A percentile compares a stretch with the other conserved stretches of the same genome.
Conservation (phyloP, 2,329 filamentous ascomycete genomes). For the Epichloe festucae region DNA sequence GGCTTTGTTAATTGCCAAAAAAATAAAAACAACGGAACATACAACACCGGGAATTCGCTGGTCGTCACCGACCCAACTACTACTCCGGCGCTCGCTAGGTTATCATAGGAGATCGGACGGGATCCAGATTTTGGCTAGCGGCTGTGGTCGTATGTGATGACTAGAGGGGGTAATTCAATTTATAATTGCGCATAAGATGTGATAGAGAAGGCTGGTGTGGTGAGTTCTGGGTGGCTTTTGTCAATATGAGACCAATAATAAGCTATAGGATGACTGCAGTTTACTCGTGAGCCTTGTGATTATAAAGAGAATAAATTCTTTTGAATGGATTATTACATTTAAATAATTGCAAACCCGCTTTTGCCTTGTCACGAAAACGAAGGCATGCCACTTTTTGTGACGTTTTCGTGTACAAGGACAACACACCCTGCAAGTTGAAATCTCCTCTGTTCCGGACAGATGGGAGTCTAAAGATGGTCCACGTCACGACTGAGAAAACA, state of each 20-base stretch:
- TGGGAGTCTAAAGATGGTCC: neutral
- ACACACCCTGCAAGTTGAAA: neutral
- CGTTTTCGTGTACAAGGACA: neutral
- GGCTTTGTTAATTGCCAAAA: neutral
- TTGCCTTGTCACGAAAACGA: no score
- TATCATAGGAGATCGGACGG: conserved; percentile 3
- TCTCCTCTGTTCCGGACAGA: neutral
- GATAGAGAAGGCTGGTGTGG: no score
- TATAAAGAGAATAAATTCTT: no score
- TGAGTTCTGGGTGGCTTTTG: no score
- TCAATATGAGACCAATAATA: no score
- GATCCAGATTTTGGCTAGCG: neutral
- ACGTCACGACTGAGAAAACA: neutral
- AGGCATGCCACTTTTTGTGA: no score
- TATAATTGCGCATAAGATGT: no score
- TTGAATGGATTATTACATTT: no score
- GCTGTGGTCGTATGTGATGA: neutral
- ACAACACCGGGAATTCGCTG: conserved; percentile 5
- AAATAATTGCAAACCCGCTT: no score
- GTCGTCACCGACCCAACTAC: conserved; percentile 6
- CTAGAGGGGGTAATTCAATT: no score
- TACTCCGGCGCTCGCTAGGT: conserved; percentile 1
- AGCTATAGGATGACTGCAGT: no score
- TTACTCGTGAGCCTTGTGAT: no score
- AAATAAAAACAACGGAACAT: neutral